phyloP scores from a whole-genome alignment of 352 stramenopile genomes.

The Phytopythium chamaehyphon region DNA sequence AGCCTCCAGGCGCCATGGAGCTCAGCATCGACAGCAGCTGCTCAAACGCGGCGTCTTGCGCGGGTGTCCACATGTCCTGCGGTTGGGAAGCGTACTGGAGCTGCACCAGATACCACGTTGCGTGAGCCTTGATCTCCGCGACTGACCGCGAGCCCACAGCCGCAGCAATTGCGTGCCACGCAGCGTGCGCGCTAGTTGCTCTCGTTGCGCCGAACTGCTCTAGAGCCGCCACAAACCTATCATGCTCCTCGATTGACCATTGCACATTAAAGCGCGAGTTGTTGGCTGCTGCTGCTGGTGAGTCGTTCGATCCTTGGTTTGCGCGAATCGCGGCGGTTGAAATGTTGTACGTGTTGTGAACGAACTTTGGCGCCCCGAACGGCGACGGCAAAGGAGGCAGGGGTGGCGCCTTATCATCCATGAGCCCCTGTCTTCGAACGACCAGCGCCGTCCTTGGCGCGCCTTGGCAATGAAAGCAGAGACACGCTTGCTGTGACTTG shows the following conservation, averaged over 20 bases:
- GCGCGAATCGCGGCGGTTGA: conserved; percentile 2
- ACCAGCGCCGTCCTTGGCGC: not conserved
- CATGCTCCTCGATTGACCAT: conserved; percentile 63
- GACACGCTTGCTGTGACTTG: too few species aligned
- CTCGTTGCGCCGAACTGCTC: conserved; percentile 54
- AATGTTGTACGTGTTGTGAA: conserved; percentile 10
- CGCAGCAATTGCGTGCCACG: conserved; percentile 58
- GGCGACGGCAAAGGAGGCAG: conserved; percentile 1
- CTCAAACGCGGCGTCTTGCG: conserved; percentile 68
- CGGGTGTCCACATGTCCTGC: conserved; percentile 50
- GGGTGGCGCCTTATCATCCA: conserved; percentile 2
- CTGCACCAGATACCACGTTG: conserved; percentile 46
- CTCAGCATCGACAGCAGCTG: conserved; percentile 47
- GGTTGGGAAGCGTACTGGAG: conserved; percentile 36
- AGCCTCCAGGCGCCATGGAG: conserved; percentile 12
- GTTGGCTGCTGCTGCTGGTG: not conserved
- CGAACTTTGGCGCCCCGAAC: not conserved
- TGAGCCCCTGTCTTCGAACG: not conserved
- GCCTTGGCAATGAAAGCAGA: not conserved
- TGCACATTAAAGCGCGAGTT: not conserved
- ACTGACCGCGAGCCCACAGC: conserved; percentile 48
- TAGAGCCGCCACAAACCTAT: conserved; percentile 59
- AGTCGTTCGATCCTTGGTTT: not conserved
- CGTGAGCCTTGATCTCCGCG: conserved; percentile 40
- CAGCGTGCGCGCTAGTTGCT: conserved; percentile 28